Evolutionary conservation across 345 rosid species (phyloP), one percentile per base, ranked within the genome.

Genomic region (Populus pruinosa): DNA sequence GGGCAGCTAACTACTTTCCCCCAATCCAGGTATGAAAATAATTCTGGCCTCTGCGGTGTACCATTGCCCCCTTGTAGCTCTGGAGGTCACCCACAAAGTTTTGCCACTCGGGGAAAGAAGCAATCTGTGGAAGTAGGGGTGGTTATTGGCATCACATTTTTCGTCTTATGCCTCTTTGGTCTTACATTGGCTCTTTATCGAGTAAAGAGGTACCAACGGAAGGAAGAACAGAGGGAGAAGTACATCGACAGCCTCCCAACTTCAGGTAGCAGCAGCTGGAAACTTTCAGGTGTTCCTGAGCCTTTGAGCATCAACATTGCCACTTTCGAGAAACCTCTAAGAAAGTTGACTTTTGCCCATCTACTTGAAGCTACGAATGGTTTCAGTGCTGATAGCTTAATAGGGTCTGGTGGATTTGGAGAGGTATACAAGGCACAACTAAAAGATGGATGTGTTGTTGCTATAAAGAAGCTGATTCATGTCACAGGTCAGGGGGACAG

Each of bases 1-100:
- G 98, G 93, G 78, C 99, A 95, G 87, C 94, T 95, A 20, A 95
- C 93, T 49, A 95, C 99, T 23, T 95, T 95, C 85, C 99, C 91
- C 1, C 72, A 89, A 41, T 68, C 98, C 36, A 90, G 94, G 82
- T 95, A 89, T 38, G 98, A 89, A 59, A 95, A 95, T 83, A 95
- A 95, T 87, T 89, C 97, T 10, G 99, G 94, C 12, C 96, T 95
- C 50, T 95, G 99, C 35, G 99, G 99, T 27, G 81, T 91, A 47
- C 99, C 99, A 35, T 81, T 95, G 85, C 78, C 79, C 16, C 90
- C 90, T 12, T 95, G 99, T 82, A 86, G 82, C 76, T 84, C 92
- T 8, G 85, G 88, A 55, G 76, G 80, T 70, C 80, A 71, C 41
- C 74, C 82, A 0, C 44, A 68, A 16, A 71, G 74, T 25, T 70